These are phyloP conservation scores for Chalaropsis ovoidea DNA, from an alignment of 2,329 filamentous ascomycete species.

Conservation along the genomic window DNA sequence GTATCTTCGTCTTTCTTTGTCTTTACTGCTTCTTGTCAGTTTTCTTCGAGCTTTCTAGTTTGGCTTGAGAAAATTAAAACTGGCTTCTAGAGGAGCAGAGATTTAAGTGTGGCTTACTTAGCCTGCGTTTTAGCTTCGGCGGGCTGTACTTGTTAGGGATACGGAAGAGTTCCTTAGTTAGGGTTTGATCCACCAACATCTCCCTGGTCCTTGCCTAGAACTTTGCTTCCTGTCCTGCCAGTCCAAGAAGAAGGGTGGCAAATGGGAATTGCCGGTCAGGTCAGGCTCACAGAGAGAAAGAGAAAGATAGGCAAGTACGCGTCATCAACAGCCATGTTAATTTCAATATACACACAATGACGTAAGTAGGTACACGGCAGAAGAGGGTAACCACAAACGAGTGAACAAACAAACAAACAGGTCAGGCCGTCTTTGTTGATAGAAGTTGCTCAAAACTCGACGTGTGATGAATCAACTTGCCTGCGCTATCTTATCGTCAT, in stretches of 20 bases:
- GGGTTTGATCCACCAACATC: not conserved
- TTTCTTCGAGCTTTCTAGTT: not conserved
- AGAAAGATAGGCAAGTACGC: not conserved
- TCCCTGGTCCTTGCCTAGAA: not conserved
- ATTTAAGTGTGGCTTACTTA: not conserved
- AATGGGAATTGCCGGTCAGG: not conserved
- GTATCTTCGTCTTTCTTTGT: not conserved
- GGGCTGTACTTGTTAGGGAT: not conserved
- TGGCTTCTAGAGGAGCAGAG: not conserved
- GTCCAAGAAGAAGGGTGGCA: not conserved
- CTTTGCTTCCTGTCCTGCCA: not conserved
- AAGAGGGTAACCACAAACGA: no score
- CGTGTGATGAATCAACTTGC: not conserved
- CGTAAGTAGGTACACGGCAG: not conserved
- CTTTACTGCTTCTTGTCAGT: not conserved
- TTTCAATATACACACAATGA: not conserved
- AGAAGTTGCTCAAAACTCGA: not conserved
- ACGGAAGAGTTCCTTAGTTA: not conserved
- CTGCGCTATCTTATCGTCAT: not conserved
- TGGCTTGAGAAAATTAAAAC: not conserved
- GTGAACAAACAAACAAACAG: no score
- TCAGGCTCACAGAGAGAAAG: not conserved
- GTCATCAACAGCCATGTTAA: not conserved
- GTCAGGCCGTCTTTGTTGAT: no score
- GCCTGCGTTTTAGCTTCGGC: not conserved